Percentiles rank a stretch among this genome's conserved stretches.
phyloP scores from a whole-genome alignment of 192 early-diverging fungal species.

The Coemansia sp. region DNA sequence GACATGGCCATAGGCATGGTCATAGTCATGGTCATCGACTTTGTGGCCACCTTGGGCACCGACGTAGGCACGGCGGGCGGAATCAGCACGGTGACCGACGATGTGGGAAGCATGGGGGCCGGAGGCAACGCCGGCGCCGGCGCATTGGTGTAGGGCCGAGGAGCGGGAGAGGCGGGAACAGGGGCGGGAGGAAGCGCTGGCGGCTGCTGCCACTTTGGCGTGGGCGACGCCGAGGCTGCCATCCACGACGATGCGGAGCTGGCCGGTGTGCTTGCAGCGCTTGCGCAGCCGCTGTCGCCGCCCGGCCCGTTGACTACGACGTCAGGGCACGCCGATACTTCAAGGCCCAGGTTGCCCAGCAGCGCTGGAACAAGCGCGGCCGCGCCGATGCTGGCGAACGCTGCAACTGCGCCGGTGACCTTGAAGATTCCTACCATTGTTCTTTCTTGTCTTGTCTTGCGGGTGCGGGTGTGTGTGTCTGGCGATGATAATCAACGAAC shows the following conservation, averaged over 20 bases:
- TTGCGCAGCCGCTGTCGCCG: slow-evolving; percentile 16
- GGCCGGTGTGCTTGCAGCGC: slow-evolving; percentile 10
- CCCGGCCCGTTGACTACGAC: slow-evolving; percentile 30
- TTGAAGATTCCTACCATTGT: slow-evolving; percentile 33
- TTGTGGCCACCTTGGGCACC: too few species aligned
- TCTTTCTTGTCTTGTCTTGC: background rate
- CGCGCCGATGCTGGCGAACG: slow-evolving; percentile 15
- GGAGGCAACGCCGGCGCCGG: slow-evolving; percentile 13
- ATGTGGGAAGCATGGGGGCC: slow-evolving; percentile 8
- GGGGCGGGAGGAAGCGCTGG: slow-evolving; percentile 4
- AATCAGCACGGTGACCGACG: slow-evolving; percentile 8
- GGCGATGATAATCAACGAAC: background rate
- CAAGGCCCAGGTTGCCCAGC: slow-evolving; percentile 44
- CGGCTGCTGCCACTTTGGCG: background rate
- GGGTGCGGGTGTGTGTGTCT: background rate
- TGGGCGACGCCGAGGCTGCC: background rate
- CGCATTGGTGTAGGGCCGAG: slow-evolving; percentile 19
- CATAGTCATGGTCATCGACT: too few species aligned
- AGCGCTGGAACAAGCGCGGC: slow-evolving; percentile 40
- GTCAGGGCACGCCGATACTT: slow-evolving; percentile 44
- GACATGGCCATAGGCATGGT: too few species aligned
- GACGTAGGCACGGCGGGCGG: slow-evolving; percentile 4
- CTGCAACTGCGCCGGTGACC: slow-evolving; percentile 16
- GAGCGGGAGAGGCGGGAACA: background rate
- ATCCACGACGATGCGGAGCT: background rate